These are phyloP conservation scores for Leishmania guyanensis DNA, from an alignment of 208 protist genomes.

Conservation along the genomic window DNA sequence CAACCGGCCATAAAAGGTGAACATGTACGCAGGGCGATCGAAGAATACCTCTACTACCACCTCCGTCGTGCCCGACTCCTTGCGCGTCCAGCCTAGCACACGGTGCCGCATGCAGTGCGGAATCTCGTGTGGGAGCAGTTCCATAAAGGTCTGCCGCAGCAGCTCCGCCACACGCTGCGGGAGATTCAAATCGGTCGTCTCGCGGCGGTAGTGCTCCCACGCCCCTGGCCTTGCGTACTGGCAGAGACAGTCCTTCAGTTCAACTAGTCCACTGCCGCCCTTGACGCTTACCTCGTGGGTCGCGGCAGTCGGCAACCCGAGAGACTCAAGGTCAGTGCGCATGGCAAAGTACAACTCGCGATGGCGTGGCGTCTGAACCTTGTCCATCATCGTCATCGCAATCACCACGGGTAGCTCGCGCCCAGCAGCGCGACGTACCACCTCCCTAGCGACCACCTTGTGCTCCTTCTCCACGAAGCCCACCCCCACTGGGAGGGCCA, in stretches of 20 bases:
- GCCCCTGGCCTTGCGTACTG: constrained; percentile 67
- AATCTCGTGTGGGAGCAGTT: constrained; percentile 88
- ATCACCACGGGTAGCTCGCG: constrained; percentile 83
- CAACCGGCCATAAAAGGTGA: constrained; percentile 89
- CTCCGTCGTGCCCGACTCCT: constrained; percentile 80
- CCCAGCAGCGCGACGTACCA: constrained; percentile 67
- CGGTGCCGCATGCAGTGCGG: constrained; percentile 83
- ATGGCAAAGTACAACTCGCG: constrained; percentile 89
- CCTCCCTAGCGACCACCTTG: constrained; percentile 67
- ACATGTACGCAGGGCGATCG: constrained; percentile 88
- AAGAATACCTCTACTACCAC: constrained; percentile 92
- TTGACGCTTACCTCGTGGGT: constrained; percentile 87
- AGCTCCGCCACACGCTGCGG: constrained; percentile 85
- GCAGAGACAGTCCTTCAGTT: constrained; percentile 88
- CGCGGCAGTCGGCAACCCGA: constrained; percentile 62
- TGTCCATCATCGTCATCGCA: constrained; percentile 91
- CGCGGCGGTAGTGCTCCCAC: constrained; percentile 77
- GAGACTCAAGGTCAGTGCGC: constrained; percentile 84
- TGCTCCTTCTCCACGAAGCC: constrained; percentile 88
- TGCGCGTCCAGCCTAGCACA: constrained; percentile 87
- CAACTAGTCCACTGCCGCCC: constrained; percentile 79
- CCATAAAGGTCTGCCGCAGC: constrained; percentile 80
- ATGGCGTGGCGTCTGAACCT: constrained; percentile 83
- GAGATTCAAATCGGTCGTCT: constrained; percentile 63
- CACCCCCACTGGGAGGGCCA: constrained; percentile 77